These are phyloP conservation scores for Lonicera japonica DNA, from an alignment of 129 eudicot species.

Conservation along the genomic window DNA sequence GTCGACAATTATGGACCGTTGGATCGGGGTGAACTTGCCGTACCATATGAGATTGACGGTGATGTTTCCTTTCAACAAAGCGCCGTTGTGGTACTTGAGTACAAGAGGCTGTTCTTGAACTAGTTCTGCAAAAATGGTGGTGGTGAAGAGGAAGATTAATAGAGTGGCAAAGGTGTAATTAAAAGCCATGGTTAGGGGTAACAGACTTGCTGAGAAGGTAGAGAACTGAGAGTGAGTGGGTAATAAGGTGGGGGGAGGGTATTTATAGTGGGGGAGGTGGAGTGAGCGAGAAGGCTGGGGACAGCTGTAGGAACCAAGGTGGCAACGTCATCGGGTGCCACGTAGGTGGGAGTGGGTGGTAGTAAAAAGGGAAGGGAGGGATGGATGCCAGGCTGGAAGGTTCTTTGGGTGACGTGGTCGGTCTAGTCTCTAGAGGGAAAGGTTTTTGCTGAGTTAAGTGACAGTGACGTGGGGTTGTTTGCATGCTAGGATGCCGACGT, in stretches of 20 bases:
- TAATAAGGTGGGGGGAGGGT: neutral
- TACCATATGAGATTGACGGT: constrained; percentile 79
- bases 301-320: constrained; percentile 26
- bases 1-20: constrained; percentile 56
- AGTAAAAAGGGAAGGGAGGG: too few species aligned
- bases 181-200: constrained; percentile 20
- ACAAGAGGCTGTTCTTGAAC: constrained; percentile 48
- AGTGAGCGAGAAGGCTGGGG: constrained; percentile 8
- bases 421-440: too few species aligned
- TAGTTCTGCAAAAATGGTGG: constrained; percentile 21
- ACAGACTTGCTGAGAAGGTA: neutral
- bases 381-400: constrained; percentile 43
- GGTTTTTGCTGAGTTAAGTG: constrained; percentile 1
- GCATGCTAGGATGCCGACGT: constrained; percentile 27
- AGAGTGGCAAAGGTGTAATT: constrained; percentile 32
- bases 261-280: constrained; percentile 16
- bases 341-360: constrained; percentile 16
- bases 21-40: constrained; percentile 59
- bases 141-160: constrained; percentile 19
- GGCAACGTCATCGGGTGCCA: constrained; percentile 15
- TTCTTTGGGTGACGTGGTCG: constrained; percentile 30
- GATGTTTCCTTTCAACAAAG: constrained; percentile 46
- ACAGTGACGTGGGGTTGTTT: constrained; percentile 22
- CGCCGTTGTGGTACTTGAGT: constrained; percentile 64
- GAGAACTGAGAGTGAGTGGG: constrained; percentile 1